These are phyloP conservation scores for Simmondsia chinensis DNA, from an alignment of 148 eudicot species.

Conservation along the genomic window DNA sequence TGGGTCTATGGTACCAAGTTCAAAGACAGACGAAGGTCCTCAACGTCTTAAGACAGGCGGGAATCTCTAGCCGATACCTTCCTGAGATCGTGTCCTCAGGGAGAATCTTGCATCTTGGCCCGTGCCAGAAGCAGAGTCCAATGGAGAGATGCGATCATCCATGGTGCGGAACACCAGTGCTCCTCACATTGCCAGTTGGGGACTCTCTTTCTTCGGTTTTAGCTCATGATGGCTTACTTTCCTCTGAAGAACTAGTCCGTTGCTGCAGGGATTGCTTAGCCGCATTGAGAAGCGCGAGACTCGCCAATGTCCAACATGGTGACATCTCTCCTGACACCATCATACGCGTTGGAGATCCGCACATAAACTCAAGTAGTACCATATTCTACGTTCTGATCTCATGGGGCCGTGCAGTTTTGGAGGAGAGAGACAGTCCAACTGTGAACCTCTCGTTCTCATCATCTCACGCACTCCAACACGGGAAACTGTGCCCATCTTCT, in stretches of 20 bases:
- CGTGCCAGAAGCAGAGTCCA: constrained; percentile 42
- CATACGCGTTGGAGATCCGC: constrained; percentile 28
- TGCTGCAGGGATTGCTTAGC: constrained; percentile 70
- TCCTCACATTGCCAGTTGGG: constrained; percentile 58
- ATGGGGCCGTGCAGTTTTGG: constrained; percentile 80
- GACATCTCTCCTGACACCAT: constrained; percentile 71
- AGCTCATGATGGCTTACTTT: constrained; percentile 42
- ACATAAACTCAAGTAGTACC: constrained; percentile 16
- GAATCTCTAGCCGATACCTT: constrained; percentile 43
- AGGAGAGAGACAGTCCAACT: constrained; percentile 71
- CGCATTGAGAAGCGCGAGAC: constrained; percentile 55
- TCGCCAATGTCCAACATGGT: constrained; percentile 61
- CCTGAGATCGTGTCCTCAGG: constrained; percentile 73
- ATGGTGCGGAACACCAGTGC: constrained; percentile 68
- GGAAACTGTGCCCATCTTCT: constrained; percentile 75
- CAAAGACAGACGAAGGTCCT: constrained; percentile 76
- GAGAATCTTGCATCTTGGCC: constrained; percentile 55
- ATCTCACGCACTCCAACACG: constrained; percentile 64
- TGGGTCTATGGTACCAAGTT: constrained; percentile 85
- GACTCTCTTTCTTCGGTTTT: constrained; percentile 41
- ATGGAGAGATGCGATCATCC: constrained; percentile 68
- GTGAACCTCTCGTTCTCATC: constrained; percentile 67
- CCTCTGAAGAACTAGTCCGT: constrained; percentile 51
- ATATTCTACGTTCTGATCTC: constrained; percentile 38
- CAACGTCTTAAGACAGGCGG: constrained; percentile 50